Conservation (phyloP, 768 basidiomycete species). For the Ramaria rubella region DNA sequence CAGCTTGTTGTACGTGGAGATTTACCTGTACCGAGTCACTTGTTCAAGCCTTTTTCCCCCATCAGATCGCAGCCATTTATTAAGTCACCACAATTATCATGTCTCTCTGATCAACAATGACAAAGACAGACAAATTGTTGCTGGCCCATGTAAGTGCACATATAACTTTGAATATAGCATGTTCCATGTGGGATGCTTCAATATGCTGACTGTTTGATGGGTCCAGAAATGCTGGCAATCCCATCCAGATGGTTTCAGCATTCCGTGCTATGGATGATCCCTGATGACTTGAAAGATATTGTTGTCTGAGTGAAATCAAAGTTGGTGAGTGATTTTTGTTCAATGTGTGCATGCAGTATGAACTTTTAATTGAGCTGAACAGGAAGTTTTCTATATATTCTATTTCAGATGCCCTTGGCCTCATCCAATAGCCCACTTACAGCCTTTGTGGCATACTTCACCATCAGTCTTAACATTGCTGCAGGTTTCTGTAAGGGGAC, state of each 20-base stretch:
- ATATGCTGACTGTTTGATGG: slow-evolving; percentile 86
- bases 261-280: slow-evolving; percentile 72
- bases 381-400: not conserved
- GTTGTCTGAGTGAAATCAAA: slow-evolving; percentile 77
- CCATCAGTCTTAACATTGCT: slow-evolving; percentile 71
- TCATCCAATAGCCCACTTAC: slow-evolving; percentile 89
- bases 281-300: slow-evolving; percentile 81
- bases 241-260: slow-evolving; percentile 87
- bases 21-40: slow-evolving; percentile 4
- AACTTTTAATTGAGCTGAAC: not conserved
- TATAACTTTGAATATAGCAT: not conserved
- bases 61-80: slow-evolving; percentile 10
- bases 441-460: slow-evolving; percentile 69
- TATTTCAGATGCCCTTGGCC: slow-evolving; percentile 73
- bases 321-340: slow-evolving; percentile 41
- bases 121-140: slow-evolving; percentile 82
- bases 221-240: slow-evolving; percentile 49
- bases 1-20: not conserved
- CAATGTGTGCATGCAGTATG: not conserved
- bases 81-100: slow-evolving; percentile 71
- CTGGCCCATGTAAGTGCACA: slow-evolving; percentile 64
- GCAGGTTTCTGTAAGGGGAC: slow-evolving; percentile 96
- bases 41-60: not conserved
- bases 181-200: not conserved
- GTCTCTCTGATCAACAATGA: slow-evolving; percentile 93